phyloP scores from a whole-genome alignment of 805 yeast species.

The Hanseniaspora thailandica region DNA sequence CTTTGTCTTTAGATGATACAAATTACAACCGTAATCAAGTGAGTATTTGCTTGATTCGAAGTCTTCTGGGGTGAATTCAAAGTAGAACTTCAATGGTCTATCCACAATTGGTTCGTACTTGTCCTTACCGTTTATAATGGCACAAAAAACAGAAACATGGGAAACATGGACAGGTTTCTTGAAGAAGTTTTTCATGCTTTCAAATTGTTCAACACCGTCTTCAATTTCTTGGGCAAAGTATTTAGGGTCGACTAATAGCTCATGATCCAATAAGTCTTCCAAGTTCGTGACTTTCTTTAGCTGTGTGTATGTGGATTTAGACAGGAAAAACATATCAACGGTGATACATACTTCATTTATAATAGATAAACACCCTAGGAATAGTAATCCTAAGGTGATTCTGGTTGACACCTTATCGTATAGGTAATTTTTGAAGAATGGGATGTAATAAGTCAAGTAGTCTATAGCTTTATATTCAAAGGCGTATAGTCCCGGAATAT shows the following conservation, averaged over 20 bases:
- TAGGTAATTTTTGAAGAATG: conserved; percentile 17
- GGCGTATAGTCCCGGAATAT: background rate
- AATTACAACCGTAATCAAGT: conserved; percentile 58
- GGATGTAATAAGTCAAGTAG: conserved; percentile 1
- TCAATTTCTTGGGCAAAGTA: conserved; percentile 27
- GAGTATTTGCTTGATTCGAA: conserved; percentile 42
- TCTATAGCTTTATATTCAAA: conserved; percentile 3
- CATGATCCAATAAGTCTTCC: conserved; percentile 25
- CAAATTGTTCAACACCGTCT: conserved; percentile 28
- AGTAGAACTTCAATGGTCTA: conserved; percentile 44
- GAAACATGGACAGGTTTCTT: conserved; percentile 73
- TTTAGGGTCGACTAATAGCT: conserved; percentile 25
- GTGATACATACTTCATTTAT: conserved; percentile 28
- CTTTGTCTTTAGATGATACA: conserved; percentile 49
- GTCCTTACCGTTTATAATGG: conserved; percentile 25
- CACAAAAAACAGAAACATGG: conserved; percentile 48
- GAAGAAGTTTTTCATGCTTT: conserved; percentile 46
- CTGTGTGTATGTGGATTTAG: conserved; percentile 27
- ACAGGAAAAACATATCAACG: conserved; percentile 27
- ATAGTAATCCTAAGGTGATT: conserved; percentile 26
- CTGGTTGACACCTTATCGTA: conserved; percentile 27
- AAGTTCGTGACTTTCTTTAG: conserved; percentile 25
- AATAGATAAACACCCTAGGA: conserved; percentile 27
- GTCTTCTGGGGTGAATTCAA: conserved; percentile 76
- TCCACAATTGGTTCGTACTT: conserved; percentile 19